Conservation (phyloP, 108 stramenopile species). For the Pseudonitzschia multistriata region DNA sequence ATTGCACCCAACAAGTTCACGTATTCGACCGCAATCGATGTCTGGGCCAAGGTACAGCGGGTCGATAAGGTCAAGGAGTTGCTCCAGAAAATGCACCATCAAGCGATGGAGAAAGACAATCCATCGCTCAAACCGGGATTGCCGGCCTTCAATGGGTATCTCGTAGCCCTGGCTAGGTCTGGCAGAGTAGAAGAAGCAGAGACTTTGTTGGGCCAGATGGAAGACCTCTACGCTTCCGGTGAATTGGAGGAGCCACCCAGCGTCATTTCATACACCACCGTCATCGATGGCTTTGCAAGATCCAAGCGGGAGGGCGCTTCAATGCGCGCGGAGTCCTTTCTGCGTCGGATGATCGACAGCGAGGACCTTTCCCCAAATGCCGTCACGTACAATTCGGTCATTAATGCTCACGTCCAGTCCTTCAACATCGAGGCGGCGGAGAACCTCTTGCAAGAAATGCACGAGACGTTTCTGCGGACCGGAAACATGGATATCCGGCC, state of each 20-base stretch:
- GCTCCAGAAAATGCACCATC: constrained; percentile 49
- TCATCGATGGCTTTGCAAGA: constrained; percentile 72
- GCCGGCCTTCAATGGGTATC: constrained; percentile 57
- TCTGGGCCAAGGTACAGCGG: constrained; percentile 56
- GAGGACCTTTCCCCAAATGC: constrained; percentile 27
- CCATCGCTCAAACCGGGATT: constrained; percentile 26
- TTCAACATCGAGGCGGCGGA: constrained; percentile 33
- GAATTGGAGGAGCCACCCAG: constrained; percentile 63
- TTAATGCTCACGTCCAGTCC: constrained; percentile 36
- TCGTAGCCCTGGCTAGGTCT: constrained; percentile 55
- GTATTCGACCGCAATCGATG: constrained; percentile 60
- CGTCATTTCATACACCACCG: constrained; percentile 68
- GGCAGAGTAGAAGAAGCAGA: constrained; percentile 43
- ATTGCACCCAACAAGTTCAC: constrained; percentile 57
- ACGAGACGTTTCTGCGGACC: constrained; percentile 20
- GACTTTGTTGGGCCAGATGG: constrained; percentile 59
- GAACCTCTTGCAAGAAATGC: constrained; percentile 32
- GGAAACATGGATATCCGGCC: constrained; percentile 31
- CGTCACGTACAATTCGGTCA: constrained; percentile 41
- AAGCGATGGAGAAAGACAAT: constrained; percentile 25
- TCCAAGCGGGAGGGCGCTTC: constrained; percentile 22
- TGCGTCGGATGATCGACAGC: constrained; percentile 31
- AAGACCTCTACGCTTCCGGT: constrained; percentile 61
- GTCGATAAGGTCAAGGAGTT: constrained; percentile 28
- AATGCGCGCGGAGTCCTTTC: constrained; percentile 21